Conservation (phyloP, 805 yeast genomes). For the Saccharomycopsis sp. region DNA sequence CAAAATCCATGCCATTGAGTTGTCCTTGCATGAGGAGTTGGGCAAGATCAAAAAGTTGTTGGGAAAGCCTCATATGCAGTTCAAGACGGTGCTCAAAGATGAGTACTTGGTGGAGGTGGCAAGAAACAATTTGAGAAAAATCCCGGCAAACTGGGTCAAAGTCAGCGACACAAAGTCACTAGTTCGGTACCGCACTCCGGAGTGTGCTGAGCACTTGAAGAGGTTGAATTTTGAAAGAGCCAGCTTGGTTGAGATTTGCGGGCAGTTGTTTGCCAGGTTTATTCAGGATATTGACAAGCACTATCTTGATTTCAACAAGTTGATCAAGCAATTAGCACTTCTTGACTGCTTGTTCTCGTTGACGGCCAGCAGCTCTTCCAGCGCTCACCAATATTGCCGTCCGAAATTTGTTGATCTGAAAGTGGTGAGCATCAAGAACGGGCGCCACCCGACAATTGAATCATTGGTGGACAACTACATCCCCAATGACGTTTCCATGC, state of each 20-base stretch:
- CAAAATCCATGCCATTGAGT: slow-evolving; percentile 37
- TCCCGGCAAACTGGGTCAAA: slow-evolving; percentile 75
- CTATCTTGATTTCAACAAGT: slow-evolving; percentile 31
- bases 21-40: slow-evolving; percentile 46
- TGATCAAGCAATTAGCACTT: slow-evolving; percentile 41
- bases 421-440: slow-evolving; percentile 40
- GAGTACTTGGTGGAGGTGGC: slow-evolving; percentile 73
- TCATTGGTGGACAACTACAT: slow-evolving; percentile 42
- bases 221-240: slow-evolving; percentile 55
- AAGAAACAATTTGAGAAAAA: slow-evolving; percentile 39
- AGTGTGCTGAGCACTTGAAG: slow-evolving; percentile 41
- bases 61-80: slow-evolving; percentile 49
- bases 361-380: slow-evolving; percentile 43
- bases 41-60: slow-evolving; percentile 34
- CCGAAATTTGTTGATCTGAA: slow-evolving; percentile 45
- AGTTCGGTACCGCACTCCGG: slow-evolving; percentile 66
- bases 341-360: slow-evolving; percentile 65
- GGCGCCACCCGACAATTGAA: slow-evolving; percentile 64
- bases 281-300: slow-evolving; percentile 30
- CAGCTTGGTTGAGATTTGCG: slow-evolving; percentile 36
- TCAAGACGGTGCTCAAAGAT: slow-evolving; percentile 48
- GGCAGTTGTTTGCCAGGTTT: slow-evolving; percentile 38
- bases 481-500: slow-evolving; percentile 54
- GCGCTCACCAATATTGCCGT: slow-evolving; percentile 35
- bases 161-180: slow-evolving; percentile 60